Base-by-base conservation (phyloP, 192 early-diverging fungal genomes). In the Mortierella alpina region DNA sequence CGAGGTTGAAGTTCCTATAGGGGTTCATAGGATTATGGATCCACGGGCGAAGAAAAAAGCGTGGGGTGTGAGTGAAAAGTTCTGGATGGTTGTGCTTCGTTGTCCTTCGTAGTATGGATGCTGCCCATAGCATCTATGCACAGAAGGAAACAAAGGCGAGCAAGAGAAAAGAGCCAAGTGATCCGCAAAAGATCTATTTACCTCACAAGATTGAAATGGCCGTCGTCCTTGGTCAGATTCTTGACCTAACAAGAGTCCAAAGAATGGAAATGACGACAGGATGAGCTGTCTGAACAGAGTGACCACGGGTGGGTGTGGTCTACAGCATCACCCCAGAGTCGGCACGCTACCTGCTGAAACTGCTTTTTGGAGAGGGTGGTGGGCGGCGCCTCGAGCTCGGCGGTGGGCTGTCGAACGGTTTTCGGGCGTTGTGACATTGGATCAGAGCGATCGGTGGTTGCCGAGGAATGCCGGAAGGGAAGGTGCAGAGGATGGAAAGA, bases 1-100 rank as follows among this genome's bases (percentile, higher is more conserved):
- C 95, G 49, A 94, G 75, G 63, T 92, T 86, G 79, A 97, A 96
- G 65, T 90, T 90, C 55, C 88, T 89, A 72, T 18, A 1, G 39
- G 10, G 4, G 40, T 22, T n/a, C 18, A 31, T 31, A 3, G 31
- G 31, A 3, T 31, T 3, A 31, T 31, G 31, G 31, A 31, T 31
- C 50, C 13, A 51, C 13, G 17, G 13, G 68, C 53, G 39, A 60
- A 49, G 42, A 2, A 14, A 7, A 46, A 20, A 54, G 39, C 31
- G 4, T 0, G 8, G n/a, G 20, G 31, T 39, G 42, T 42, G 8
- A 7, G 11, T 49, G 1, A 60, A 14, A 45, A 63, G 15, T 9
- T 15, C 17, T 54, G 23, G 23, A 54, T 54, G 44, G 63, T 40
- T 17, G 14, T 12, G 5, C 9, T n/a, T 54, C 52, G 11, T 31